Base-by-base conservation (phyloP, 345 rosid species). In the Limnanthes douglasii region DNA sequence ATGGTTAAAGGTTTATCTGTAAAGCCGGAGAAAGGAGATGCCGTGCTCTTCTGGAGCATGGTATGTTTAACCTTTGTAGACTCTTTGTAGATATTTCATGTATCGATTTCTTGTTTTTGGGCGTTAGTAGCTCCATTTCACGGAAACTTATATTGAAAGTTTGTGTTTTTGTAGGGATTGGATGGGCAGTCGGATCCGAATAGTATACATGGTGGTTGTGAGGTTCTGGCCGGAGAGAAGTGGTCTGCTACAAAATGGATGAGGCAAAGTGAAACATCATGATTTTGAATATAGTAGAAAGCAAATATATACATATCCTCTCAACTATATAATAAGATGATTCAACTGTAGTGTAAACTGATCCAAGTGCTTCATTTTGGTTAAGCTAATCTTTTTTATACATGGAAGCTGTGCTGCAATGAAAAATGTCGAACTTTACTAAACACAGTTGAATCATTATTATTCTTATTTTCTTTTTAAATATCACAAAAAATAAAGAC, bases 211-310 rank as follows among this genome's bases (percentile, higher is more conserved):
- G 97, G 92, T 21, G 97, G 97, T 54, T 88, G 97, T 24, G 78
- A 79, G 65, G 93, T 88, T 37, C 51, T 79, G 27, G 42, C 77
- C 0, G 92, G 92, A 28, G 93, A 79, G 66, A 88, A 88, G 53
- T 79, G 98, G 98, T 88, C 95, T 8, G 92, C 95, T 46, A 88
- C 98, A 14, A 88, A 88, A 69, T 83, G 92, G 95, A 79, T 83
- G 94, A 74, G 95, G 52, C 86, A 72, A 63, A 70, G 43, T 55
- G 25, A 59, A 37, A 44, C 84, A 18, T 48, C 50, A 50, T 86
- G 57, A 74, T 33, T 55, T 54, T 0, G 2, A 4, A 34, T 31
- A 2, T 36, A 18, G n/a, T n/a, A n/a, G n/a, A n/a, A n/a, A n/a
- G n/a, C n/a, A n/a, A n/a, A n/a, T n/a, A n/a, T n/a, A n/a, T n/a